Evolutionary conservation across 148 eudicot genomes (phyloP), one percentile per base, ranked within the genome.

Genomic region (Silene conica): DNA sequence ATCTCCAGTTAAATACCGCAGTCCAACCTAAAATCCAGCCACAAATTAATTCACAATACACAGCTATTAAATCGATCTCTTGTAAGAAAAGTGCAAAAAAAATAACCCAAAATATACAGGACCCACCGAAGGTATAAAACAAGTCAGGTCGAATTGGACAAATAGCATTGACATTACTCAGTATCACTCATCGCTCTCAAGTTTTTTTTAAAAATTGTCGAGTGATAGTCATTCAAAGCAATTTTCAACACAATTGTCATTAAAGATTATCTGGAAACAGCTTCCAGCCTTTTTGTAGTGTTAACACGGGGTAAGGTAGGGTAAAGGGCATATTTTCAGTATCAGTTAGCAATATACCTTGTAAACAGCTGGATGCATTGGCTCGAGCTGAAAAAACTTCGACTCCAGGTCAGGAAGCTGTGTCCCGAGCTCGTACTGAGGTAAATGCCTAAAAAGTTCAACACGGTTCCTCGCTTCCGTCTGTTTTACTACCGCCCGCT

Each of bases 351-450:
- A 18, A 22, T 10, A 23, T 84, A 96, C 99, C 96, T 92, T 86
- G 84, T 89, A 92, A 63, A 92, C 88, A 72, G 99, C 91, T 74
- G 97, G 92, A 83, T 96, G 99, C 82, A 96, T 86, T 62, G 93
- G 88, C 78, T 89, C 96, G 73, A 92, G 82, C 72, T 87, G 89
- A 82, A 96, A 96, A 74, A 96, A 89, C 81, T 86, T 92, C 16
- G 91, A 85, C 76, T 92, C 95, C 7, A 96, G 85, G 43, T 90
- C 92, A 82, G 94, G 94, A 63, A 90, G 87, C 75, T 82, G 87
- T 25, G 96, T 90, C 63, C 99, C 99, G 77, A 90, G 97, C 79
- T 96, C 99, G 80, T 92, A 96, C 73, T 96, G 99, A 81, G 97
- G 97, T 72, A 96, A 82, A 82, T 90, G 96, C 87, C 96, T 80